phyloP scores from a whole-genome alignment of 2,329 filamentous ascomycete species.

The Cercospora zeina region DNA sequence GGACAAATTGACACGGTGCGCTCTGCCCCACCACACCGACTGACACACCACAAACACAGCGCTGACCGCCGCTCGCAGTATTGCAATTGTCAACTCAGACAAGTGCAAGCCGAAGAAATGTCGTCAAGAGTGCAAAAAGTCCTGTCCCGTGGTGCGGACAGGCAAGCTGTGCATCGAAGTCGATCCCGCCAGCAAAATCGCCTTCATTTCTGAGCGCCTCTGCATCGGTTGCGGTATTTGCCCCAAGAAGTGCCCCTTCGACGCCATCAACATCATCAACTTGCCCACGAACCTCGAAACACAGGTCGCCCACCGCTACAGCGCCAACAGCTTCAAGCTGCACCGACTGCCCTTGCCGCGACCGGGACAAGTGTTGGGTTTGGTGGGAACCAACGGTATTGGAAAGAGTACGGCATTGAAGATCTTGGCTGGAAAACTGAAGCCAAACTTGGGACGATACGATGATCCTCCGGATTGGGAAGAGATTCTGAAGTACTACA shows the following conservation, averaged over 20 bases:
- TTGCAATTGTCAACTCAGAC: slow-evolving; percentile 98
- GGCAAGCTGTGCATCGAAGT: slow-evolving; percentile 99
- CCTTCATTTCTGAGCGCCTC: slow-evolving; percentile 94
- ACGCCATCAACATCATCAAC: slow-evolving; percentile 99
- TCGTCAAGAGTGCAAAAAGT: slow-evolving; percentile 93
- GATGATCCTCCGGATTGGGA: slow-evolving; percentile 99
- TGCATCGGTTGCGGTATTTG: slow-evolving; percentile 99
- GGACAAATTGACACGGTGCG: slow-evolving; percentile 85
- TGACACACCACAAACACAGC: neutral
- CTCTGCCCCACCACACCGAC: slow-evolving; percentile 3
- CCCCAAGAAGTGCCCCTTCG: slow-evolving; percentile 98
- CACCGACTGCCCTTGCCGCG: slow-evolving; percentile 94
- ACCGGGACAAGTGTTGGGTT: slow-evolving; percentile 89
- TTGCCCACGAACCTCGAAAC: slow-evolving; percentile 98
- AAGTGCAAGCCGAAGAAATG: slow-evolving; percentile 81
- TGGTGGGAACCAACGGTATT: slow-evolving; percentile 99
- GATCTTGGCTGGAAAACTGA: slow-evolving; percentile 96
- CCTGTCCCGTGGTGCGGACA: slow-evolving; percentile 93
- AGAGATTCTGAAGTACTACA: slow-evolving; percentile 97
- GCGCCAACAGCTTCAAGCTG: slow-evolving; percentile 99
- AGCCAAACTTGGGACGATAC: slow-evolving; percentile 92
- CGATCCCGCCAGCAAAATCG: slow-evolving; percentile 80
- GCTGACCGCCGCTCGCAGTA: slow-evolving; percentile 57
- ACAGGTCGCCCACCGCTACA: slow-evolving; percentile 97
- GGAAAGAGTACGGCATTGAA: slow-evolving; percentile 99